These are phyloP conservation scores for Rubia tinctorum DNA, from an alignment of 305 asterid genomes.

Conservation along the genomic window DNA sequence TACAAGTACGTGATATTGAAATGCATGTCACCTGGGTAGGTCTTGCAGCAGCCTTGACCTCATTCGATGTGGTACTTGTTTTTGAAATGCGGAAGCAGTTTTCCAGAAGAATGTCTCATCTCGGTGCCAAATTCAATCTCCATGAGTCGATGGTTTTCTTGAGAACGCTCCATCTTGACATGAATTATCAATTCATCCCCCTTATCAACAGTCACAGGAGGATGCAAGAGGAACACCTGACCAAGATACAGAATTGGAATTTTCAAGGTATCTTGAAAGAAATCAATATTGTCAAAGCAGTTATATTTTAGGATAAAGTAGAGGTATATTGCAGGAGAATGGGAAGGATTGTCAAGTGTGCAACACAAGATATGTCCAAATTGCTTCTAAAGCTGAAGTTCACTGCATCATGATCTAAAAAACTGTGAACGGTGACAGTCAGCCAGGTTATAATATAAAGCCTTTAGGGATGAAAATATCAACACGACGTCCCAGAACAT, in stretches of 20 bases:
- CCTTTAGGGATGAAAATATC: background rate
- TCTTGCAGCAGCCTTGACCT: constrained; percentile 12
- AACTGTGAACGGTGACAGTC: background rate
- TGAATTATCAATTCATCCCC: constrained; percentile 50
- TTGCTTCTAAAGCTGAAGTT: background rate
- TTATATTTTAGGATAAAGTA: background rate
- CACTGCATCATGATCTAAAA: background rate
- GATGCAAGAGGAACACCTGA: constrained; percentile 78
- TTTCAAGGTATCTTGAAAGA: constrained; percentile 1
- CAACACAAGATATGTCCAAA: background rate
- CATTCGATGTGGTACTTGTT: constrained; percentile 72
- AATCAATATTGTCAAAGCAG: background rate
- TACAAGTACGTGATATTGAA: background rate
- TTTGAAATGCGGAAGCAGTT: constrained; percentile 33
- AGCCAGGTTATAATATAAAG: background rate
- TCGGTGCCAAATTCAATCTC: constrained; percentile 63
- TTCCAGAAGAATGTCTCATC: constrained; percentile 50
- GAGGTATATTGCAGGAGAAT: background rate
- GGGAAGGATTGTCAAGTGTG: background rate
- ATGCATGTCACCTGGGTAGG: constrained; percentile 18
- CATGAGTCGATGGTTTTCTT: constrained; percentile 82
- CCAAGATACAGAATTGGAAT: constrained; percentile 17
- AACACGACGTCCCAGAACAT: background rate
- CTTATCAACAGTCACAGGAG: constrained; percentile 41
- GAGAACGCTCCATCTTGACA: constrained; percentile 65